phyloP scores from a whole-genome alignment of 768 basidiomycete species.

The Boletus pseudo-olivaceus region DNA sequence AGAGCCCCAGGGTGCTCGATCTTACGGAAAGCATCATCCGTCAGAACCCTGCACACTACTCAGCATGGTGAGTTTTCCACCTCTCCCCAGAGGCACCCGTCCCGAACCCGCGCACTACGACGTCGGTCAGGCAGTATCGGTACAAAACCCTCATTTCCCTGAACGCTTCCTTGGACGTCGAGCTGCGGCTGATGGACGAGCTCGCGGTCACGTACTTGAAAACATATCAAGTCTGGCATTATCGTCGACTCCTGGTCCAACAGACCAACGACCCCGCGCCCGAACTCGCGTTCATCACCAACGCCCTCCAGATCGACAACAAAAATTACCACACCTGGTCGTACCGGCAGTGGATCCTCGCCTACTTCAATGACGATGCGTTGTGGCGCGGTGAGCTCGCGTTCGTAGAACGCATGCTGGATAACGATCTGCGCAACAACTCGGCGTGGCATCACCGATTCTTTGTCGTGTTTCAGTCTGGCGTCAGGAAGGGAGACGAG shows the following conservation, averaged over 20 bases:
- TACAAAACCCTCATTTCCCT: conserved; percentile 79
- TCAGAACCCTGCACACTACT: conserved; percentile 94
- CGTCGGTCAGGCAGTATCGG: conserved; percentile 79
- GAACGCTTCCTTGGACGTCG: conserved; percentile 63
- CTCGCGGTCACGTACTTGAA: conserved; percentile 83
- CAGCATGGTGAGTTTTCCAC: conserved; percentile 71
- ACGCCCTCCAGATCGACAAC: conserved; percentile 66
- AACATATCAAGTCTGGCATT: conserved; percentile 98
- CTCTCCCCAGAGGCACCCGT: neutral
- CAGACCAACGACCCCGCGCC: conserved; percentile 48
- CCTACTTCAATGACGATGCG: conserved; percentile 71
- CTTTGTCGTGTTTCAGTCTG: conserved; percentile 76
- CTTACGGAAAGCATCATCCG: conserved; percentile 88
- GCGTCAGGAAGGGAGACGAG: conserved; percentile 58
- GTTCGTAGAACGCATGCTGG: conserved; percentile 67
- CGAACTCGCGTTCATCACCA: conserved; percentile 80
- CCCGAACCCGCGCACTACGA: neutral
- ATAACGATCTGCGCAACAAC: conserved; percentile 86
- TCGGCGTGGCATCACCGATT: conserved; percentile 97
- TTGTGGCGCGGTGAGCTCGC: conserved; percentile 75
- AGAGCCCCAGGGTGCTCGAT: conserved; percentile 74
- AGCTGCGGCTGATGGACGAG: conserved; percentile 84
- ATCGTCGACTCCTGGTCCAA: conserved; percentile 72
- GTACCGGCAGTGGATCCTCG: conserved; percentile 92
- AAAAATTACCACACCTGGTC: conserved; percentile 99